Conservation (phyloP, 768 basidiomycete species). For the Mycena metata region DNA sequence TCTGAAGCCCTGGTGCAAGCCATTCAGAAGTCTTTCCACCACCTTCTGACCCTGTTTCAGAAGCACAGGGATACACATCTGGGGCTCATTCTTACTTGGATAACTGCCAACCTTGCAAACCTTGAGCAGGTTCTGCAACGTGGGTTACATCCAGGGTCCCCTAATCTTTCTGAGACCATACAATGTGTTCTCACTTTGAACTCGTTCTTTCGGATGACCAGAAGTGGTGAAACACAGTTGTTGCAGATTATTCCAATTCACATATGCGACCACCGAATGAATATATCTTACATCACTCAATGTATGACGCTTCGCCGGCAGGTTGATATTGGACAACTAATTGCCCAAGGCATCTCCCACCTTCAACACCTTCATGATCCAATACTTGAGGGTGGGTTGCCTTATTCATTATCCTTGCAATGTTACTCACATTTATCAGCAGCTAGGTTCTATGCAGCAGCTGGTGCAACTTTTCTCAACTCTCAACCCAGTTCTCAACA, state of each 20-base stretch:
- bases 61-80: neutral
- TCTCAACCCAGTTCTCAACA: neutral
- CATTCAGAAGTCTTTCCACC: neutral
- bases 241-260: neutral
- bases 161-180: neutral
- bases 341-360: neutral
- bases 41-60: neutral
- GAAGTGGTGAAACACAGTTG: too few species aligned
- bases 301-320: neutral
- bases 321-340: neutral
- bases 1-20: neutral
- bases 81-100: neutral
- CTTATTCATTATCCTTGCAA: neutral
- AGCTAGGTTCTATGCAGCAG: constrained; percentile 1
- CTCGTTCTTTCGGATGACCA: neutral
- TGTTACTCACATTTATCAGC: neutral
- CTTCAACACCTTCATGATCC: neutral
- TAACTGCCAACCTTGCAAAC: neutral
- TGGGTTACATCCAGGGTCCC: neutral
- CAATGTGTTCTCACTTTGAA: neutral
- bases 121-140: neutral
- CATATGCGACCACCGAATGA: neutral
- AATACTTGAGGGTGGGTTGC: neutral
- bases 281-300: neutral
- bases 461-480: neutral